phyloP scores from a whole-genome alignment of 352 stramenopile genomes.

The Chrysophaeum taylorii region DNA sequence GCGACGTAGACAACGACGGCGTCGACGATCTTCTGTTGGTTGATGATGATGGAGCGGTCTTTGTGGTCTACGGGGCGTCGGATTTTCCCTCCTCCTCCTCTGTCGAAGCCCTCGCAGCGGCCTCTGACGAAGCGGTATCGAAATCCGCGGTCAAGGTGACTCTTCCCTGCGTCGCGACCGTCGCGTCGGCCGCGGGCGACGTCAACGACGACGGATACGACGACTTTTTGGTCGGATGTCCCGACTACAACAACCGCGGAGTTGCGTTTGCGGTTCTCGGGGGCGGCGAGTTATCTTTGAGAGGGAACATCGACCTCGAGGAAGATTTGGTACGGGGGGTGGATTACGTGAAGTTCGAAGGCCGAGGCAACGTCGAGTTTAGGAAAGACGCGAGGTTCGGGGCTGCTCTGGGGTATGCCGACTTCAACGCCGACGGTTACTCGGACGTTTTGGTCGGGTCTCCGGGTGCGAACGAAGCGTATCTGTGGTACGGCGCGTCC shows the following conservation, averaged over 20 bases:
- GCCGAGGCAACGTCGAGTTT: too few relatives aligned
- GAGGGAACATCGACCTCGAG: neutral
- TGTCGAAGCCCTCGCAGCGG: neutral
- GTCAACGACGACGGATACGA: constrained; percentile 6
- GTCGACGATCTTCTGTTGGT: constrained; percentile 5
- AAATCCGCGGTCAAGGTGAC: neutral
- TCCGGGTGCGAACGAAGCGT: neutral
- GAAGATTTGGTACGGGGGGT: neutral
- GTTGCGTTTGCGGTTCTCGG: neutral
- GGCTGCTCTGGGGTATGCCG: neutral
- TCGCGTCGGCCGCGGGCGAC: neutral
- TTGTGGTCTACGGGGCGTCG: neutral
- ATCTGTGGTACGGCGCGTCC: neutral
- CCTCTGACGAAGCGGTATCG: neutral
- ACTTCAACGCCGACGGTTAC: constrained; percentile 11
- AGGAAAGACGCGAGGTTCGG: neutral
- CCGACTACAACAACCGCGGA: neutral
- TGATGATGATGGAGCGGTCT: neutral
- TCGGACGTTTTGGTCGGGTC: neutral
- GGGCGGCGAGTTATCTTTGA: neutral
- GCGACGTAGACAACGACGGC: neutral
- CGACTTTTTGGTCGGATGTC: neutral
- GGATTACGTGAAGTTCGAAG: neutral
- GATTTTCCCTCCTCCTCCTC: too few relatives aligned
- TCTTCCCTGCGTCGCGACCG: neutral